These are phyloP conservation scores for Hericium alpestre DNA, from an alignment of 768 basidiomycete genomes.

Conservation along the genomic window DNA sequence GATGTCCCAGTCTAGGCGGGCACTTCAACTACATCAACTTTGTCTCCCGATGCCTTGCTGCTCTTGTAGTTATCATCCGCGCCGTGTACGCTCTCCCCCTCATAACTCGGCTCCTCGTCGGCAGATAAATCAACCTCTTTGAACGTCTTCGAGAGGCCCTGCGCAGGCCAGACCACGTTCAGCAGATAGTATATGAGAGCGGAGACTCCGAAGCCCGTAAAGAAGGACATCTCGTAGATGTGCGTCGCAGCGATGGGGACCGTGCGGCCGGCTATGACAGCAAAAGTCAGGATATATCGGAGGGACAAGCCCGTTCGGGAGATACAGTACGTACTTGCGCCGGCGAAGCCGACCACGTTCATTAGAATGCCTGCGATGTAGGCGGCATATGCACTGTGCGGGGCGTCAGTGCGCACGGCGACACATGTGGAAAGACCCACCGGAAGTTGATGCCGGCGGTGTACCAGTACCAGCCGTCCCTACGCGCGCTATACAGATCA, in stretches of 20 bases:
- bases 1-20: too few species aligned
- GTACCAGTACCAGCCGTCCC: conserved; percentile 66
- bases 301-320: background rate
- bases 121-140: conserved; percentile 47
- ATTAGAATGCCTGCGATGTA: conserved; percentile 70
- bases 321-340: conserved; percentile 50
- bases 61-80: background rate
- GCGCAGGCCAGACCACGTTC: conserved; percentile 51
- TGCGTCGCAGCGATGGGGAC: conserved; percentile 64
- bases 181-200: conserved; percentile 50
- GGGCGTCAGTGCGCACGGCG: background rate
- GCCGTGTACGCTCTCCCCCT: background rate
- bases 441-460: conserved; percentile 64
- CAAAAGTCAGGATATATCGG: background rate
- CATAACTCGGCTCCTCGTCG: background rate
- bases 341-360: conserved; percentile 75
- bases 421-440: conserved; percentile 19
- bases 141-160: conserved; percentile 37
- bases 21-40: background rate
- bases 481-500: conserved; percentile 53
- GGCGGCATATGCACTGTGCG: conserved; percentile 45
- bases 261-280: conserved; percentile 34
- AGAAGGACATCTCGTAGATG: conserved; percentile 71
- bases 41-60: background rate
- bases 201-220: conserved; percentile 72